phyloP scores from a whole-genome alignment of 257 asterid species.

The Lycium ferocissimum region DNA sequence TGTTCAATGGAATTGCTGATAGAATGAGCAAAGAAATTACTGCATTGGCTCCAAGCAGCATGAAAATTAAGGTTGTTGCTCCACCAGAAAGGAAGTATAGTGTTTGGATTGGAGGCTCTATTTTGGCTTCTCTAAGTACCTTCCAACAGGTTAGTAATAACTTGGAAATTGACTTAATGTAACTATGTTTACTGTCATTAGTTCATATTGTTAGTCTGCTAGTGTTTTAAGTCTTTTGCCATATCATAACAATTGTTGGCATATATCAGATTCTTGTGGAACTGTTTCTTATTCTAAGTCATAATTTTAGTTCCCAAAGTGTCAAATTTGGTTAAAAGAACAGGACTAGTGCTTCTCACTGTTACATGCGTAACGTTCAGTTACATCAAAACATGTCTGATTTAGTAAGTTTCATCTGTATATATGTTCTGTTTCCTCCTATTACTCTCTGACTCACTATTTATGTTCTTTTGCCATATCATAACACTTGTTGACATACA shows the following conservation, averaged over 20 bases:
- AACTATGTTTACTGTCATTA: neutral
- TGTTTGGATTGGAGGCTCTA: slow-evolving; percentile 58
- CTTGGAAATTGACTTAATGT: neutral
- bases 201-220: neutral
- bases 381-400: neutral
- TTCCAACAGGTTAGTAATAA: slow-evolving; percentile 47
- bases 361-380: neutral
- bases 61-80: slow-evolving; percentile 55
- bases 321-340: neutral
- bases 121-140: slow-evolving; percentile 54
- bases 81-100: slow-evolving; percentile 58
- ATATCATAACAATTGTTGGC: neutral
- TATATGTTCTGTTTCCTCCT: neutral
- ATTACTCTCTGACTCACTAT: neutral
- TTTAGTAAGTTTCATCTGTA: neutral
- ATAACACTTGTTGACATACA: no score
- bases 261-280: neutral
- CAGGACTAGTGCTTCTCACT: neutral
- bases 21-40: slow-evolving; percentile 53
- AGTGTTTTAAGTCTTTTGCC: neutral
- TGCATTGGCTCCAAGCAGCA: slow-evolving; percentile 56
- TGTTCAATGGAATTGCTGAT: slow-evolving; percentile 51
- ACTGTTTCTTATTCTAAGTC: no score
- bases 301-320: neutral
- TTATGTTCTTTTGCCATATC: neutral